Percentiles rank a stretch among this genome's conserved stretches.
Evolutionary conservation across 2,329 filamentous ascomycete species (phyloP).

Genomic region (Talaromyces funiculosus): DNA sequence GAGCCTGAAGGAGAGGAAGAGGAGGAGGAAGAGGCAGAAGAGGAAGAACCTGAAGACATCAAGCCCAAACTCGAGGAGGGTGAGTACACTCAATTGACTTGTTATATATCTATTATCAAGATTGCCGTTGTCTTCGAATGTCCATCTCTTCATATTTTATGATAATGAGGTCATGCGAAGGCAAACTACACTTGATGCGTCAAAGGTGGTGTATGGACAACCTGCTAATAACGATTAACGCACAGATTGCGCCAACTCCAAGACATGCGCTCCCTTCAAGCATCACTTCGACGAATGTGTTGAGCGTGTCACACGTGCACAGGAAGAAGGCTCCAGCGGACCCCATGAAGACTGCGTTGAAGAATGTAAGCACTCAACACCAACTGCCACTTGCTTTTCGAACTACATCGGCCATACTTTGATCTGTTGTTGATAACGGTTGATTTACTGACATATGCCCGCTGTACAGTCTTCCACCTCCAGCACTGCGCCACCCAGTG

Average conservation of each 20-base stretch:
- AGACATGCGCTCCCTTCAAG: constrained; percentile 80
- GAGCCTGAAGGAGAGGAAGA: constrained; percentile 57
- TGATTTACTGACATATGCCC: neutral
- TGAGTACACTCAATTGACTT: constrained; percentile 48
- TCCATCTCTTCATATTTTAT: neutral
- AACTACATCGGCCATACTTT: neutral
- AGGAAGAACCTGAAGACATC: constrained; percentile 75
- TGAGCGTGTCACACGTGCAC: constrained; percentile 72
- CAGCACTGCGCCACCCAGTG: constrained; percentile 90
- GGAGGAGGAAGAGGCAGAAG: constrained; percentile 69
- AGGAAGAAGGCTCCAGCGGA: constrained; percentile 64
- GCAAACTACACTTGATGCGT: neutral
- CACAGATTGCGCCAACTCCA: constrained; percentile 81
- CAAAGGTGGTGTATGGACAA: neutral
- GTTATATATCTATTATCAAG: neutral
- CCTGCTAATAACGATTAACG: neutral
- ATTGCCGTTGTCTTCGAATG: neutral
- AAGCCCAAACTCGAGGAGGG: constrained; percentile 89
- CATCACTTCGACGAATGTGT: constrained; percentile 99
- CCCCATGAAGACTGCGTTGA: constrained; percentile 94
- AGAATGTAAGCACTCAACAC: constrained; percentile 70
- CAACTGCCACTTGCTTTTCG: neutral
- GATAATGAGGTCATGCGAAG: constrained; percentile 1
- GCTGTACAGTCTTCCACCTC: constrained; percentile 82
- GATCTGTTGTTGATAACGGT: neutral